Percentiles rank a stretch among this genome's conserved stretches.
These are phyloP conservation scores for Cladosporium sp. DNA, from an alignment of 2,329 filamentous ascomycete genomes.

Conservation along the genomic window DNA sequence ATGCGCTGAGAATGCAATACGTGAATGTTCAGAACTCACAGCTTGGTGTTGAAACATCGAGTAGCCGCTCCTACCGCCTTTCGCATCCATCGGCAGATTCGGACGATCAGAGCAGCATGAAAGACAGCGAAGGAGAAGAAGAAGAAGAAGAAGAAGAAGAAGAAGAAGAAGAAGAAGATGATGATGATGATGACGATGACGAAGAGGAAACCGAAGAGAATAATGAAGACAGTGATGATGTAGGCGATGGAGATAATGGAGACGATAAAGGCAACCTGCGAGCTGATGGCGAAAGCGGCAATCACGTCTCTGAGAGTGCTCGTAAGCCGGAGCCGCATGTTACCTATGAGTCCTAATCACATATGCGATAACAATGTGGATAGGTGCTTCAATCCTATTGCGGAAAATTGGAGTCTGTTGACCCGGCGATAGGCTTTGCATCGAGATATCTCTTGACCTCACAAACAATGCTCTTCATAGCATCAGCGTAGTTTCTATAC, in stretches of 20 bases:
- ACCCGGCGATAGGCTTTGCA: too few relatives aligned
- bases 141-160: not conserved
- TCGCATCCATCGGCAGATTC: not conserved
- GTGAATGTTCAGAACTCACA: not conserved
- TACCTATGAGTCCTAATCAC: too few relatives aligned
- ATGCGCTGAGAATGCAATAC: conserved; percentile 5
- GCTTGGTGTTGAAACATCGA: not conserved
- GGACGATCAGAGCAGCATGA: conserved; percentile 19
- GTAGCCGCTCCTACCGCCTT: not conserved
- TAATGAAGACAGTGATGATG: not conserved
- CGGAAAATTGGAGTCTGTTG: too few relatives aligned
- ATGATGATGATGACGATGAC: not conserved
- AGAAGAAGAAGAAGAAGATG: not conserved
- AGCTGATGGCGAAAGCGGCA: not conserved
- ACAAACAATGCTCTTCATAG: too few relatives aligned
- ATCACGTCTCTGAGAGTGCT: too few relatives aligned
- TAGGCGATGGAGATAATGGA: not conserved
- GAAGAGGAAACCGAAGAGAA: not conserved
- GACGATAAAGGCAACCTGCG: not conserved
- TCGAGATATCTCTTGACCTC: too few relatives aligned
- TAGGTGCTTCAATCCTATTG: too few relatives aligned
- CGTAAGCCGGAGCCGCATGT: too few relatives aligned
- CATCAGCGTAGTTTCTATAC: too few relatives aligned
- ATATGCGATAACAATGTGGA: too few relatives aligned
- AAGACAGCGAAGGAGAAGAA: not conserved